Evolutionary conservation across 768 basidiomycete species (phyloP).

Genomic region (Hygrophorus russula): DNA sequence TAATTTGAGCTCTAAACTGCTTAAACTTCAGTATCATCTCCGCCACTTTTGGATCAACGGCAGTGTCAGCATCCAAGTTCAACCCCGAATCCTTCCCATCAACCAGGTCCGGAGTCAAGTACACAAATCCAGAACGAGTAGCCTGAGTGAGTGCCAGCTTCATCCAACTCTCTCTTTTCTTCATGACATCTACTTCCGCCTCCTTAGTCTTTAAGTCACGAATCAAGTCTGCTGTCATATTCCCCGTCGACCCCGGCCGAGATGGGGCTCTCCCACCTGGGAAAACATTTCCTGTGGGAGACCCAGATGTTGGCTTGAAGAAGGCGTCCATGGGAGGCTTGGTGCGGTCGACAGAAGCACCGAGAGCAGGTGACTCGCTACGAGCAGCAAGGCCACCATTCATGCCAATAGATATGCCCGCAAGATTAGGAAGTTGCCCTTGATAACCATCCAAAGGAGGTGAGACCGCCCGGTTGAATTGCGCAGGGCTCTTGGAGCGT

Average conservation of each 20-base stretch:
- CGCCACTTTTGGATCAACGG: slow-evolving; percentile 27
- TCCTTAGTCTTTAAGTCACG: slow-evolving; percentile 78
- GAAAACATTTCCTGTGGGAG: slow-evolving; percentile 41
- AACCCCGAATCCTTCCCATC: slow-evolving; percentile 20
- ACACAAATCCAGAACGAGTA: slow-evolving; percentile 65
- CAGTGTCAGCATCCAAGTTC: slow-evolving; percentile 27
- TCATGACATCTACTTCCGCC: slow-evolving; percentile 63
- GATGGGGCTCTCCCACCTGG: slow-evolving; percentile 29
- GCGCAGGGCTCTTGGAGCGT: slow-evolving; percentile 51
- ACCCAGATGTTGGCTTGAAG: slow-evolving; percentile 30
- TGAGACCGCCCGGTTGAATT: slow-evolving; percentile 46
- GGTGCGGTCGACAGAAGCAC: slow-evolving; percentile 18
- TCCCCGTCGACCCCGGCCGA: slow-evolving; percentile 48
- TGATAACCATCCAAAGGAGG: slow-evolving; percentile 28
- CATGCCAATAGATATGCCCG: slow-evolving; percentile 40
- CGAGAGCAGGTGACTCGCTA: slow-evolving; percentile 19
- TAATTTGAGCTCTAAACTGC: slow-evolving; percentile 76
- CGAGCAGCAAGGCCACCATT: slow-evolving; percentile 29
- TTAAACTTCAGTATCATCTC: slow-evolving; percentile 79
- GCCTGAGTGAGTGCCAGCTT: slow-evolving; percentile 70
- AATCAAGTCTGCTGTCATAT: slow-evolving; percentile 63
- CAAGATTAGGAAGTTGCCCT: slow-evolving; percentile 40
- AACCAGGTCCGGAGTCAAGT: slow-evolving; percentile 35
- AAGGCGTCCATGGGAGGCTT: slow-evolving; percentile 54
- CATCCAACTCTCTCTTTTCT: slow-evolving; percentile 80